A percentile compares a stretch with the other conserved stretches of the same genome.
Conservation (phyloP, 345 rosid species). For the Salix arbutifolia region DNA sequence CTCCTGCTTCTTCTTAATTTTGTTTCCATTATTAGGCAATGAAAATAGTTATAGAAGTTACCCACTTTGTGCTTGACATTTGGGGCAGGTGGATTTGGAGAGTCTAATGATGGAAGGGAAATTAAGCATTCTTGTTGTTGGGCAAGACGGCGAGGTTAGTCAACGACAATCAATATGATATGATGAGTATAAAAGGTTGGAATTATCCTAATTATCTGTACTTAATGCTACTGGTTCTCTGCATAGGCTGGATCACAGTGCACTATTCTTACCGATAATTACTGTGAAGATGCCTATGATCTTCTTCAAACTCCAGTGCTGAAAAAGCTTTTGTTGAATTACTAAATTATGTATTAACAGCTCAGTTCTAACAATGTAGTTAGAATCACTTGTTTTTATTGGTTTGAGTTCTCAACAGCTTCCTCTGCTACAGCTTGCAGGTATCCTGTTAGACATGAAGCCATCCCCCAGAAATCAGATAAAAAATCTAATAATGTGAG, state of each 20-base stretch:
- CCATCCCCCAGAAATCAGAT: constrained; percentile 8
- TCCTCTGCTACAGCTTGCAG: constrained; percentile 48
- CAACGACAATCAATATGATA: not conserved
- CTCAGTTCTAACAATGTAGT: not conserved
- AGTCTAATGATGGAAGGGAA: constrained; percentile 50
- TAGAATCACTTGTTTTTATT: not conserved
- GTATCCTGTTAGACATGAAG: constrained; percentile 48
- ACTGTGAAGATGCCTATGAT: constrained; percentile 68
- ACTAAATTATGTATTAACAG: not conserved
- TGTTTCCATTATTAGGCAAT: not conserved
- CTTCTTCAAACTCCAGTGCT: constrained; percentile 44
- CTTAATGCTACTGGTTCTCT: not conserved
- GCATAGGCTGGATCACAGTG: constrained; percentile 36
- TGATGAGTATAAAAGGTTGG: not conserved
- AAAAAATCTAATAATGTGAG: constrained; percentile 21
- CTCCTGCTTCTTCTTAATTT: not conserved
- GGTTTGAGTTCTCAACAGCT: constrained; percentile 5
- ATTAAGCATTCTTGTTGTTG: constrained; percentile 46
- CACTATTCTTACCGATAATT: constrained; percentile 60
- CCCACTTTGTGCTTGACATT: not conserved
- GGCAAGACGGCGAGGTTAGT: constrained; percentile 51
- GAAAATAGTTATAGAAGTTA: not conserved
- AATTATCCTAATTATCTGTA: too few relatives aligned
- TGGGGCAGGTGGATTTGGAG: constrained; percentile 56
- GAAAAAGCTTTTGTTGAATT: constrained; percentile 51